Conservation (phyloP, 371 early-diverging fungal species). For the Mucor racemosus region DNA sequence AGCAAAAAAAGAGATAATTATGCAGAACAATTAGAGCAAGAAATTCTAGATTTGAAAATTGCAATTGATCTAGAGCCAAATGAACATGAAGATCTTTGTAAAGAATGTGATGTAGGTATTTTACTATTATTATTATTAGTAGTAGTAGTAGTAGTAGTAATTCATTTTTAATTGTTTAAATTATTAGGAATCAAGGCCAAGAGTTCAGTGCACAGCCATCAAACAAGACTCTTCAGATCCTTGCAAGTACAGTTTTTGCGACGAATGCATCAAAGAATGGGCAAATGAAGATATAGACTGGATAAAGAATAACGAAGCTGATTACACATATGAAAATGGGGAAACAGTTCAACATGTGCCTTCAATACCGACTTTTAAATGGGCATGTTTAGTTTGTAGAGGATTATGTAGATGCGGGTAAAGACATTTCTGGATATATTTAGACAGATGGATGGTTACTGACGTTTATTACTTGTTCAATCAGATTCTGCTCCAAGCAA, state of each 20-base stretch:
- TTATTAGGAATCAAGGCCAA: slow-evolving; percentile 5
- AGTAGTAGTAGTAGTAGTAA: too few relatives aligned
- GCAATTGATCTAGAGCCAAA: background rate
- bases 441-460: too few relatives aligned
- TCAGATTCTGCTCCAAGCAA: background rate
- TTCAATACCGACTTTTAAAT: background rate
- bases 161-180: too few relatives aligned
- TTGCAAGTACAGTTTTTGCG: slow-evolving; percentile 18
- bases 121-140: too few relatives aligned
- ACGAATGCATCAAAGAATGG: slow-evolving; percentile 9
- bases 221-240: background rate
- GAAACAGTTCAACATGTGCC: slow-evolving; percentile 6
- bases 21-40: slow-evolving; percentile 16
- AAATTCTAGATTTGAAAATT: slow-evolving; percentile 15
- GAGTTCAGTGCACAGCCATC: slow-evolving; percentile 21
- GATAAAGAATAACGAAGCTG: slow-evolving; percentile 4
- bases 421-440: background rate
- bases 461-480: background rate
- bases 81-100: slow-evolving; percentile 13
- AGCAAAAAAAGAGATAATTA: slow-evolving; percentile 8
- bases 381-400: slow-evolving; percentile 33
- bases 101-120: slow-evolving; percentile 13
- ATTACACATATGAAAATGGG: slow-evolving; percentile 13
- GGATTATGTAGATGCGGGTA: slow-evolving; percentile 31
- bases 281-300: slow-evolving; percentile 6